phyloP scores from a whole-genome alignment of 2,329 filamentous ascomycete species.

The Ascochyta rabiei region DNA sequence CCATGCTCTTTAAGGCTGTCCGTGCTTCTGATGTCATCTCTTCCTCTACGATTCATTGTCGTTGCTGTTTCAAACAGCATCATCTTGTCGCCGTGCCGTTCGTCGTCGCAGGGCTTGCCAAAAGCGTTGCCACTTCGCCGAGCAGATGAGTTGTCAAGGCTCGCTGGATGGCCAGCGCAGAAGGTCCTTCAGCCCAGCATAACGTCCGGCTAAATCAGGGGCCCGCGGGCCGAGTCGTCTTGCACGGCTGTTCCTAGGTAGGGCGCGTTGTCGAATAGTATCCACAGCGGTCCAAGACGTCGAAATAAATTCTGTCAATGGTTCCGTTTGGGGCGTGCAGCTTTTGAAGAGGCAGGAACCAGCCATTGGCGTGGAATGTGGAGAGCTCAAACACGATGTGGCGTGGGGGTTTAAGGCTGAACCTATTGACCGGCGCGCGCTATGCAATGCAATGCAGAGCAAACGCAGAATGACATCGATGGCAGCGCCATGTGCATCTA shows the following conservation, averaged over 20 bases:
- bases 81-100: slow-evolving; percentile 19
- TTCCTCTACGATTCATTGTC: slow-evolving; percentile 5
- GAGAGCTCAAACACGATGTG: slow-evolving; percentile 38
- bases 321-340: slow-evolving; percentile 11
- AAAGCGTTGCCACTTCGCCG: slow-evolving; percentile 17
- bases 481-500: slow-evolving; percentile 16
- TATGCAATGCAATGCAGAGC: slow-evolving; percentile 25
- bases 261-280: slow-evolving; percentile 3
- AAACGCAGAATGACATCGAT: slow-evolving; percentile 41
- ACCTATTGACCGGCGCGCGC: slow-evolving; percentile 23
- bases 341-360: slow-evolving; percentile 37
- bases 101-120: slow-evolving; percentile 9
- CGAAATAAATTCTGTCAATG: slow-evolving; percentile 1
- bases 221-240: slow-evolving; percentile 3
- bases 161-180: slow-evolving; percentile 31
- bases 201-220: slow-evolving; percentile 15
- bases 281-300: slow-evolving; percentile 9
- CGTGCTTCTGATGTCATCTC: slow-evolving; percentile 35
- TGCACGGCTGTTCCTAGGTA: slow-evolving; percentile 11
- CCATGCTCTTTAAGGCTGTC: slow-evolving; percentile 16
- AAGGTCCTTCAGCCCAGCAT: slow-evolving; percentile 19
- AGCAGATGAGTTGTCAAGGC: slow-evolving; percentile 32
- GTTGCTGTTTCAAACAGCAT: slow-evolving; percentile 9
- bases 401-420: slow-evolving; percentile 28
- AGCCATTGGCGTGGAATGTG: slow-evolving; percentile 28